These are phyloP conservation scores for Acanthamoeba castellanii DNA, from an alignment of 208 protist species.

Conservation along the genomic window DNA sequence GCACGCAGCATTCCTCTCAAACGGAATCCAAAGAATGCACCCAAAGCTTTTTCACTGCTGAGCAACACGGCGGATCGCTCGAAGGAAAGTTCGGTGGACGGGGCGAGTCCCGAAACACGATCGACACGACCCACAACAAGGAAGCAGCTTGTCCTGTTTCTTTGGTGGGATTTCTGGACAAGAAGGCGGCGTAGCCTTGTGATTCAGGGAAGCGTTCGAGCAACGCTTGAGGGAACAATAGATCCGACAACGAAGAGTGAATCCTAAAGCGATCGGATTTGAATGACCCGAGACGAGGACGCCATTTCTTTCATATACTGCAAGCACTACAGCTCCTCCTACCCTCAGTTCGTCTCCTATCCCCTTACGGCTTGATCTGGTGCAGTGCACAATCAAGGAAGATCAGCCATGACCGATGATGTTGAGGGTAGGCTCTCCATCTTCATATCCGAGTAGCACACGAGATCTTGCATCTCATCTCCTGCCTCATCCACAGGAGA, in stretches of 20 bases:
- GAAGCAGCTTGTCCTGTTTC: background rate
- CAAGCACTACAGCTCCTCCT: background rate
- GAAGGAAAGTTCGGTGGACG: background rate
- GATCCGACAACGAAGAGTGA: background rate
- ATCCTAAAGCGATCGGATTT: background rate
- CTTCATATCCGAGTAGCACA: background rate
- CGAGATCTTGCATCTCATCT: background rate
- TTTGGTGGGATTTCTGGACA: background rate
- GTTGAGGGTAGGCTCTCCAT: background rate
- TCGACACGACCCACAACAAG: background rate
- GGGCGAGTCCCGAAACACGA: background rate
- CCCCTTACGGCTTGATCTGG: background rate
- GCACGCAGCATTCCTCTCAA: background rate
- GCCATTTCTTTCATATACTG: no score
- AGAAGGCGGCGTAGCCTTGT: background rate
- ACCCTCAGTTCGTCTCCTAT: background rate
- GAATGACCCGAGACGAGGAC: slow-evolving; percentile 4
- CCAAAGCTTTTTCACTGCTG: background rate
- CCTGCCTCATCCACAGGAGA: background rate
- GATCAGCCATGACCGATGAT: background rate
- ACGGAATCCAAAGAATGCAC: background rate
- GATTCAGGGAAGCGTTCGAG: no score
- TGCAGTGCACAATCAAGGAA: background rate
- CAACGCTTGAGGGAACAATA: background rate
- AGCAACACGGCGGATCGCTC: background rate